Conservation (phyloP, 805 yeast species). For the Metschnikowia gelsemii region DNA sequence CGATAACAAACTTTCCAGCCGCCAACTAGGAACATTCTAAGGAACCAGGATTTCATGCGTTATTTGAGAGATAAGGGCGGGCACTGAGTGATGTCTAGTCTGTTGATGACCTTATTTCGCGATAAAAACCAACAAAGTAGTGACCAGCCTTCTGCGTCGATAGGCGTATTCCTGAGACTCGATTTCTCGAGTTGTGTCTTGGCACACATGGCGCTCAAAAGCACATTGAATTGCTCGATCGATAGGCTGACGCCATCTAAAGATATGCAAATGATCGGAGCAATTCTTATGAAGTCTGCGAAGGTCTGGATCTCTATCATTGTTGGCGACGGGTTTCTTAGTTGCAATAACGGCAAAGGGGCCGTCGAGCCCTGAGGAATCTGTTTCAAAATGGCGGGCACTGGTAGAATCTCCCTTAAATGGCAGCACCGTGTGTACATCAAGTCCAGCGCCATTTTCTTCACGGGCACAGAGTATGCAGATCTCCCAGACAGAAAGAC, state of each 20-base stretch:
- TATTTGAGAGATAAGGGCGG: conserved; percentile 48
- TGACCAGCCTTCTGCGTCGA: conserved; percentile 75
- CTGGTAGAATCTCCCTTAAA: conserved; percentile 85
- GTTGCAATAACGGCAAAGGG: conserved; percentile 68
- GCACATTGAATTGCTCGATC: conserved; percentile 69
- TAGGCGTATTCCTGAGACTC: conserved; percentile 74
- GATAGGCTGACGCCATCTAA: conserved; percentile 79
- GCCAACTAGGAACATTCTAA: no score
- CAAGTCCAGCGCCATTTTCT: conserved; percentile 59
- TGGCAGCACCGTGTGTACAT: conserved; percentile 93
- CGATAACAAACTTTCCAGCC: no score
- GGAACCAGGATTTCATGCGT: no score
- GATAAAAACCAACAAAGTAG: conserved; percentile 72
- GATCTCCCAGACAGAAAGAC: no score
- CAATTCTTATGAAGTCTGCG: conserved; percentile 82
- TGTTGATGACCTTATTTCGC: conserved; percentile 54
- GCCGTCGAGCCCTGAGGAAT: conserved; percentile 73
- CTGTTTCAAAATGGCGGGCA: conserved; percentile 83
- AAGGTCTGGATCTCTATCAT: conserved; percentile 84
- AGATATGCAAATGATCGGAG: conserved; percentile 72
- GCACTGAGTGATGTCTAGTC: conserved; percentile 72
- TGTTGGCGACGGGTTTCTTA: conserved; percentile 87
- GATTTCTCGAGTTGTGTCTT: conserved; percentile 68
- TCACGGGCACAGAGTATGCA: conserved; percentile 37
- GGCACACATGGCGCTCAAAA: conserved; percentile 68